phyloP scores from a whole-genome alignment of 108 stramenopile species.

The Conticribra weissflogii region DNA sequence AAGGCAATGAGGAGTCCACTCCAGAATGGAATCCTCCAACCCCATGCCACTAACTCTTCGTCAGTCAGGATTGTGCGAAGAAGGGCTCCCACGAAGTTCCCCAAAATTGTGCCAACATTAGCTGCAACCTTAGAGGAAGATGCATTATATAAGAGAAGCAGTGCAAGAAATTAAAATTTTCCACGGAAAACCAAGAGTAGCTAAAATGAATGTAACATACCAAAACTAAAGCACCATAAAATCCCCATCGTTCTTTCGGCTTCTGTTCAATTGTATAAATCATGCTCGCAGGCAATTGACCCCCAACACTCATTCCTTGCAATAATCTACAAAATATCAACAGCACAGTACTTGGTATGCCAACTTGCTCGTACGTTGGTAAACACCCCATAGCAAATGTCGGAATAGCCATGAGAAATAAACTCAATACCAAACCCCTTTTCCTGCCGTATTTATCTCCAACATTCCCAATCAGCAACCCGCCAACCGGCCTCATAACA shows the following conservation, averaged over 20 bases:
- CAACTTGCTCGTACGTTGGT: constrained; percentile 64
- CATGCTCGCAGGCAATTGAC: constrained; percentile 63
- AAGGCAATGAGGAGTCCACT: constrained; percentile 65
- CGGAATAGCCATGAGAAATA: constrained; percentile 72
- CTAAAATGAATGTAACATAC: background rate
- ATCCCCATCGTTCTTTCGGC: constrained; percentile 33
- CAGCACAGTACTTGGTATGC: constrained; percentile 45
- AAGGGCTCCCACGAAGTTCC: constrained; percentile 60
- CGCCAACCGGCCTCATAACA: constrained; percentile 70
- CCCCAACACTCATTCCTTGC: constrained; percentile 72
- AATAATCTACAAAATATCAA: constrained; percentile 59
- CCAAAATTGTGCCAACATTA: constrained; percentile 69
- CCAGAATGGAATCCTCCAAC: constrained; percentile 79
- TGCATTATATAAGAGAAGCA: no score
- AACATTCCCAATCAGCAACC: constrained; percentile 62
- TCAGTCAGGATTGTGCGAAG: constrained; percentile 60
- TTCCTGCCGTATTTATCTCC: constrained; percentile 74
- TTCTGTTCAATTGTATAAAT: constrained; percentile 65
- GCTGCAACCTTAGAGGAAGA: constrained; percentile 31
- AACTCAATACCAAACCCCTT: constrained; percentile 54
- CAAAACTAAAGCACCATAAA: constrained; percentile 24
- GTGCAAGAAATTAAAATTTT: no score
- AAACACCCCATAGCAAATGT: constrained; percentile 75
- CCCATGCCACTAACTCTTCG: constrained; percentile 59
- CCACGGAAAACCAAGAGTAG: no score